Evolutionary conservation across 2,329 filamentous ascomycete genomes (phyloP), one percentile per base, ranked within the genome.

Genomic region (Fusarium pseudoanthophilum): DNA sequence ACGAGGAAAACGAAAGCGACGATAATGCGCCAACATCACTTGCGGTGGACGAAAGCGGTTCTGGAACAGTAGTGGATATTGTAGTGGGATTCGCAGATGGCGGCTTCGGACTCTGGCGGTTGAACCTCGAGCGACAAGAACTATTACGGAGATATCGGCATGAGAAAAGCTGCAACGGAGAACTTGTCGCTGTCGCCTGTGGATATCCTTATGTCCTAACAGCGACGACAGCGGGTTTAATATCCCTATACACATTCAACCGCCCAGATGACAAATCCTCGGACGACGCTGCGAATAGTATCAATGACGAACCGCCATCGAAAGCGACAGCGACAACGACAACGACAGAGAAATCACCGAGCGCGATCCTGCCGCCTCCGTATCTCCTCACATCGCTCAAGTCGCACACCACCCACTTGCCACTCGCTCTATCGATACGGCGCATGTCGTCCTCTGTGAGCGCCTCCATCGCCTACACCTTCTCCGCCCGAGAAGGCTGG

Each of bases 391-490:
- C 93, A 13, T 95, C 93, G 1, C 87, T 98, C 26, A 91, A 91
- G 78, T 97, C 95, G 16, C 91, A 94, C 77, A 95, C 92, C 7
- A 92, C 93, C 4, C 90, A 92, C 78, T 89, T 92, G 6, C 95
- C 95, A 4, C 84, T 97, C 15, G 93, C 94, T 1, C 83, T 97
- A n/a, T 95, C 94, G 0, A 89, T 98, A 42, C 90, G 95, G n/a
- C 88, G 86, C 32, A 90, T 90, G 20, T 80, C 88, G 1, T 84
- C 85, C 7, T 89, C 88, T 16, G 89, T 94, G 24, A 88, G 94
- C n/a, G 92, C 94, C 4, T 95, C 93, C 1, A 93, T 98, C 67
- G 95, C 94, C 2, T 98, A 97, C 80, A 93, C 93, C 1, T 90
- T 97, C 73, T 91, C 92, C 21, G 92, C 93, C 5, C 86, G 92